These are phyloP conservation scores for Alternaria gansuensis DNA, from an alignment of 2,329 filamentous ascomycete species.

Conservation along the genomic window DNA sequence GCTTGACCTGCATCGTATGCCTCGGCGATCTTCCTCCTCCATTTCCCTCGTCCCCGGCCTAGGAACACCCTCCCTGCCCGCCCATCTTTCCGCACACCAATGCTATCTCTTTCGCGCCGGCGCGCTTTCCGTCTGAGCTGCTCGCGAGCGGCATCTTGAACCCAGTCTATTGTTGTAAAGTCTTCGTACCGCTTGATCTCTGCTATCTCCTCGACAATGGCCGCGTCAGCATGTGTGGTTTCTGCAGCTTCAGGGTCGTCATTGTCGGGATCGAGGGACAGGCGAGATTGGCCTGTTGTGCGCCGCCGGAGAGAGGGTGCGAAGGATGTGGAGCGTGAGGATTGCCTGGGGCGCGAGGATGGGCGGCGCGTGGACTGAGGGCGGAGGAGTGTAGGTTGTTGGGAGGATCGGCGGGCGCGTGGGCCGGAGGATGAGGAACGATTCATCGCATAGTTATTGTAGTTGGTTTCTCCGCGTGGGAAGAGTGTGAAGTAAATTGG, in stretches of 20 bases:
- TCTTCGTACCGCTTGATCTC: constrained; percentile 99
- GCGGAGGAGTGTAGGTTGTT: constrained; percentile 54
- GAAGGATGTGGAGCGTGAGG: constrained; percentile 57
- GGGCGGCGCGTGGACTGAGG: constrained; percentile 52
- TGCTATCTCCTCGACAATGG: constrained; percentile 92
- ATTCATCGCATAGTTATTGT: constrained; percentile 56
- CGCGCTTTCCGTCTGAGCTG: constrained; percentile 81
- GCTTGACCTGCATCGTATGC: constrained; percentile 96
- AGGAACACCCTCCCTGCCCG: constrained; percentile 60
- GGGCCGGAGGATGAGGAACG: constrained; percentile 37
- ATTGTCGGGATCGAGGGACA: constrained; percentile 66
- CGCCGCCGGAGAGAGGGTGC: constrained; percentile 65
- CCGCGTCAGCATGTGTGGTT: constrained; percentile 67
- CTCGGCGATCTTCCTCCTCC: constrained; percentile 82
- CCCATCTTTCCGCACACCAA: constrained; percentile 62
- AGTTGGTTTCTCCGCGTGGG: constrained; percentile 1
- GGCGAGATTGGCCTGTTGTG: constrained; percentile 72
- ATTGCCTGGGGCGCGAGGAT: constrained; percentile 35
- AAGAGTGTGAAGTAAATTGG: background rate
- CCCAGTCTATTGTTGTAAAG: constrained; percentile 99
- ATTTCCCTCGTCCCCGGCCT: constrained; percentile 67
- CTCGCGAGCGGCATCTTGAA: constrained; percentile 94
- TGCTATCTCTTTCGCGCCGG: constrained; percentile 64
- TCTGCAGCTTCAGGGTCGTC: constrained; percentile 64
- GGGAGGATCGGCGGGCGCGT: constrained; percentile 10